These are phyloP conservation scores for Fusarium verticillioides DNA, from an alignment of 2,329 filamentous ascomycete species.

Conservation along the genomic window DNA sequence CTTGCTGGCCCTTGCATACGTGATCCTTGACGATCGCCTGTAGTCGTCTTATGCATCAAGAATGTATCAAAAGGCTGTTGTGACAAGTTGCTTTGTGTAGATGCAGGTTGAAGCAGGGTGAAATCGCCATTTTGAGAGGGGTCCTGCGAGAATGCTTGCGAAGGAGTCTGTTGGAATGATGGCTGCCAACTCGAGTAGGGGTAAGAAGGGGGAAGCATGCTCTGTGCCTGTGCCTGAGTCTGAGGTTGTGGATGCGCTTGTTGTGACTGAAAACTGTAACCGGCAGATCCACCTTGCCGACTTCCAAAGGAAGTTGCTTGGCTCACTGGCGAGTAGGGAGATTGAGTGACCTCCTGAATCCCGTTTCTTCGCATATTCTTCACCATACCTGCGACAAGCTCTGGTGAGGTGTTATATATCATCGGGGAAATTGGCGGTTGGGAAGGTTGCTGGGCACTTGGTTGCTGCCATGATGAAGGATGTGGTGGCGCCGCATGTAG, in stretches of 20 bases:
- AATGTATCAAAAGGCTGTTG: neutral
- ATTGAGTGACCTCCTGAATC: neutral
- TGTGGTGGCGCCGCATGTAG: neutral
- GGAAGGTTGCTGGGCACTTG: neutral
- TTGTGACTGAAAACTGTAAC: neutral
- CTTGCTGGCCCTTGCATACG: neutral
- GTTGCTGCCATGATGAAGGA: neutral
- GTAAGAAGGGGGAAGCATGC: neutral
- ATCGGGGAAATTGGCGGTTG: neutral
- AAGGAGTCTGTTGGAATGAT: neutral
- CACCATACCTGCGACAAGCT: neutral
- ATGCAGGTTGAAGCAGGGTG: neutral
- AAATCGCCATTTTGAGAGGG: neutral
- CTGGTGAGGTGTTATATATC: constrained; percentile 1
- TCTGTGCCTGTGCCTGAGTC: neutral
- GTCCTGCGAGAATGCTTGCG: neutral
- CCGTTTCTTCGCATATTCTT: neutral
- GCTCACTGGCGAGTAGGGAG: neutral
- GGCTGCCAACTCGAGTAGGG: neutral
- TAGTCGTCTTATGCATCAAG: neutral
- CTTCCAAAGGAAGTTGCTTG: neutral
- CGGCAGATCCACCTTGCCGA: neutral
- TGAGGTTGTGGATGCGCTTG: neutral
- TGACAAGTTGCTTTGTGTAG: neutral
- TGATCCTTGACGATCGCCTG: neutral